Base-by-base conservation (phyloP, 257 asterid genomes). In the Galeopsis tetrahit region DNA sequence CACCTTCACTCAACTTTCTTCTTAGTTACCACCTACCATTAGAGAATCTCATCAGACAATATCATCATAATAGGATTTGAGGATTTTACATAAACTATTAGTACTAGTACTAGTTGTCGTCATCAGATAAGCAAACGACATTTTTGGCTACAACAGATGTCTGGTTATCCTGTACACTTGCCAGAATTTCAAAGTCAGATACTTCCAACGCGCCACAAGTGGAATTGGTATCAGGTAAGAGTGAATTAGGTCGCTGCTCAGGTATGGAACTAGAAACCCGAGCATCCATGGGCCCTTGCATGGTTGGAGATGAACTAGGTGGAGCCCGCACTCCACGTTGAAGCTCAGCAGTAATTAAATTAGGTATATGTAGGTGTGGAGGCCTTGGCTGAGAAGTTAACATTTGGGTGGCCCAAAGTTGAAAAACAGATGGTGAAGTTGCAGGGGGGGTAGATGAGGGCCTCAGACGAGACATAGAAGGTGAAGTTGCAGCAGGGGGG, bases 121-220 rank as follows among this genome's bases (percentile, higher is more conserved):
- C 96, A 59, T 90, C 96, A 10, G 96, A 90, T 59, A 87, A 80
- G 80, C 87, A 86, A 72, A 90, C 92, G 10, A 87, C 88, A 69
- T 79, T 78, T 7, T 78, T 38, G 34, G 58, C 75, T 38, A 35
- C 66, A 33, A 74, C 83, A 35, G 83, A 62, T 46, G 84, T 49
- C 58, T 68, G 73, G 44, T 71, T 78, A 68, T 75, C 76, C 52
- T 68, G 68, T 69, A 66, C 85, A 73, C 75, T 53, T 57, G 79
- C 82, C 34, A 79, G 51, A 44, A 44, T 58, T 72, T 72, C 85
- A 31, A 82, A 71, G 75, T 78, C 85, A 9, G 90, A 56, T 55
- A 42, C 79, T 64, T 81, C 89, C 72, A 79, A 63, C 0, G 78
- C 4, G 62, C 66, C 64, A 60, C 75, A 81, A 28, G 70, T 79